phyloP scores from a whole-genome alignment of 148 eudicot genomes.

The Rhododendron ferrugineum region DNA sequence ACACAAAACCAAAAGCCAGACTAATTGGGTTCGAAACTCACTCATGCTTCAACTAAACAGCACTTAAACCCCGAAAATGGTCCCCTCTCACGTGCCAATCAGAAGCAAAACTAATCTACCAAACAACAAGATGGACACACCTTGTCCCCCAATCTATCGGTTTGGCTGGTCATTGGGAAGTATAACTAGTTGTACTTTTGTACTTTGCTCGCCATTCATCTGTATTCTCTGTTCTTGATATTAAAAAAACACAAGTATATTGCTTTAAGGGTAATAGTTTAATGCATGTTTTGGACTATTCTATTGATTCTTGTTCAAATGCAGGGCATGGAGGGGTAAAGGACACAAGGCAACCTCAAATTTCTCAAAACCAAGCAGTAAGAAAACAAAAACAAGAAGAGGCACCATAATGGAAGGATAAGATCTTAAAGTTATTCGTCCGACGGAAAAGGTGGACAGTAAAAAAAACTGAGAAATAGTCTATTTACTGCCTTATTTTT shows the following conservation, averaged over 20 bases:
- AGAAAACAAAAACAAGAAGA: conserved; percentile 1
- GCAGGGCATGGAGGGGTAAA: conserved; percentile 23
- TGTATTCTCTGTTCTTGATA: neutral
- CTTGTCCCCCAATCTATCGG: conserved; percentile 13
- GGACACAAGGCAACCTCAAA: conserved; percentile 10
- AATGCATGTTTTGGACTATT: conserved; percentile 20
- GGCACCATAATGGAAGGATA: neutral
- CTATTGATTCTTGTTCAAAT: conserved; percentile 14
- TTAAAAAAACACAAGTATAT: neutral
- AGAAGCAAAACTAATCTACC: conserved; percentile 9
- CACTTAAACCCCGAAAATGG: conserved; percentile 11
- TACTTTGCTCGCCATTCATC: neutral
- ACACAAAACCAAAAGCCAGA: conserved; percentile 26
- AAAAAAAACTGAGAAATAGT: neutral
- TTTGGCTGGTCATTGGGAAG: conserved; percentile 4
- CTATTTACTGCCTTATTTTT: neutral
- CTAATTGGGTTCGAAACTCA: neutral
- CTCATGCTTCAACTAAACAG: conserved; percentile 16
- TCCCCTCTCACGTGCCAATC: conserved; percentile 35
- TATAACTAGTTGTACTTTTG: conserved; percentile 11
- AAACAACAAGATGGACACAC: conserved; percentile 13
- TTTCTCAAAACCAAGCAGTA: conserved; percentile 5
- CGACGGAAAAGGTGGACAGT: neutral
- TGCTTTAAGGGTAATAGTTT: neutral
- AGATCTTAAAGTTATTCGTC: neutral